Evolutionary conservation across 2,329 filamentous ascomycete genomes (phyloP).

Genomic region (Beauveria sp.): DNA sequence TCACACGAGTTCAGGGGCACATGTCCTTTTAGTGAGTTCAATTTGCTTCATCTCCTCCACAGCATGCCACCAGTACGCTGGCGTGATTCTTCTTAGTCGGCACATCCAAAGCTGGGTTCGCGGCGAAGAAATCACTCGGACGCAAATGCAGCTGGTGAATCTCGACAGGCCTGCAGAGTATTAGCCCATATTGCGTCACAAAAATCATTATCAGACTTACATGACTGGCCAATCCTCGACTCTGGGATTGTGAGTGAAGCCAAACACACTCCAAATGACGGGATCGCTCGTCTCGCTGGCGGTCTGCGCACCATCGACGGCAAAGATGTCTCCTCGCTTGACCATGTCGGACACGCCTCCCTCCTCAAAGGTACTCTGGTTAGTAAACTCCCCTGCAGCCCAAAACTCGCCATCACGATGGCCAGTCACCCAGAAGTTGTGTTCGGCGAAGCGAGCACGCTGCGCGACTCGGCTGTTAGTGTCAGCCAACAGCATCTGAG

Average conservation of each 20-base stretch:
- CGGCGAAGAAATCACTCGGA: conserved; percentile 38
- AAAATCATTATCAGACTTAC: conserved; percentile 25
- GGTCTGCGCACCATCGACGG: conserved; percentile 23
- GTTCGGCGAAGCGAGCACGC: conserved; percentile 37
- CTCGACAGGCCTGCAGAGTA: conserved; percentile 35
- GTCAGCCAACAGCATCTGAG: conserved; percentile 40
- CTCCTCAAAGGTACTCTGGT: conserved; percentile 35
- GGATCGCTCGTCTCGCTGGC: conserved; percentile 19
- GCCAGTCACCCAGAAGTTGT: conserved; percentile 42
- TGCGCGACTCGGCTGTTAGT: conserved; percentile 33
- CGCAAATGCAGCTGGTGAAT: conserved; percentile 38
- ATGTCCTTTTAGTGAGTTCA: conserved; percentile 2
- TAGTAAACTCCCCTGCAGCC: conserved; percentile 44
- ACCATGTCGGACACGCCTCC: conserved; percentile 41
- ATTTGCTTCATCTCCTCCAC: conserved; percentile 12
- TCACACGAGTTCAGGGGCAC: background rate
- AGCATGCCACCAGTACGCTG: conserved; percentile 34
- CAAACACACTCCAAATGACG: conserved; percentile 41
- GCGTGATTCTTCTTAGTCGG: conserved; percentile 27
- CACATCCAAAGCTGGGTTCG: conserved; percentile 38
- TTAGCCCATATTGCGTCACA: background rate
- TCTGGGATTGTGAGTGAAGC: conserved; percentile 39
- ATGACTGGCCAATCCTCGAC: conserved; percentile 45
- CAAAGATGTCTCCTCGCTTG: conserved; percentile 38
- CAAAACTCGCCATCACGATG: conserved; percentile 42